Base-by-base conservation (phyloP, 2,329 filamentous ascomycete species). In the Penicillium decumbens region DNA sequence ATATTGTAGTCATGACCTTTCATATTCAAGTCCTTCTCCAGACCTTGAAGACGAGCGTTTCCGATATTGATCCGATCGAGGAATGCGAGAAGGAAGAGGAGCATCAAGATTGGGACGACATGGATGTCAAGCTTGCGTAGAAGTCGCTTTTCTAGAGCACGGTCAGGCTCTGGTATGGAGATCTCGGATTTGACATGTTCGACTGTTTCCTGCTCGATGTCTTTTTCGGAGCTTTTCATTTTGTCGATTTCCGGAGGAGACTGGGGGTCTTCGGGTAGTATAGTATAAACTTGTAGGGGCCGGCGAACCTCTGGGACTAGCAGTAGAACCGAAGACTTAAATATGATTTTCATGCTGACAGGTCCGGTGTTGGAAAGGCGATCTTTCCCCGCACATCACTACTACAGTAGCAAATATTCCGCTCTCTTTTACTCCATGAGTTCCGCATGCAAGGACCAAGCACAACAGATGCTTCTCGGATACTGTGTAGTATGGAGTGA, bases 11-110 rank as follows among this genome's bases (percentile, higher is more conserved):
- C 66, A 43, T 69, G 68, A 15, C 63, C 65, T 4, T 60, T 64
- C 74, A 78, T 74, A 41, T 67, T 51, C 38, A 77, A 63, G 43
- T 75, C 69, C 40, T 60, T 59, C 53, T 75, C 71, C 10, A 77
- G 57, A 3, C 74, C 73, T 43, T 73, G 67, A 12, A 76, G 64
- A 4, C 74, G 67, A 1, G 74, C 75, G 61, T 77, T 77, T 25
- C 73, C 75, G 45, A 77, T 76, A 52, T 74, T 74, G 58, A 72
- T 70, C n/a, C 75, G 67, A 53, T 77, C 75, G 7, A 77, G 60
- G 46, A 76, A 77, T 2, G 72, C 67, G 32, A 75, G 64, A 12
- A 75, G 59, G 51, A 72, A 77, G 1, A 80, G 60, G 4, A 76
- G 47, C 47, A 69, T 74, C 8, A 80, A 61, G 13, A 75, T 72